Conservation (phyloP, 1,284 basidiomycete genomes). For the Veloboletus limbatus region DNA sequence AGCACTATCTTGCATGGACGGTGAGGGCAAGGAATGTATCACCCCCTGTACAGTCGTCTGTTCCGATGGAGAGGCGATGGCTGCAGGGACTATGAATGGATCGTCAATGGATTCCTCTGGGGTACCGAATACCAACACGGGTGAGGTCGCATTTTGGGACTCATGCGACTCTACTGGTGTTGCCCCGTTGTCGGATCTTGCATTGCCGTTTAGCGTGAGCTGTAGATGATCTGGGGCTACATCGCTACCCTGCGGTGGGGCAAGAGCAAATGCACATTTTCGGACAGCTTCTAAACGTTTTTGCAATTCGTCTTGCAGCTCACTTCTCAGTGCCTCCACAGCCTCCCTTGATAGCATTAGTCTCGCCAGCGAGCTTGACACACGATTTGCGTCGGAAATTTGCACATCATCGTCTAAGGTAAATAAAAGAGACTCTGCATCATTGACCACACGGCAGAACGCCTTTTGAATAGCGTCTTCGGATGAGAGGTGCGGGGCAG, state of each 20-base stretch:
- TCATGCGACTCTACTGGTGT: background rate
- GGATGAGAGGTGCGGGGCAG: background rate
- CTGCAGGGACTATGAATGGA: slow-evolving; percentile 7
- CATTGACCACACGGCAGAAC: slow-evolving; percentile 42
- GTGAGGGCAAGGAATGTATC: background rate
- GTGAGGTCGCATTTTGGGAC: slow-evolving; percentile 1
- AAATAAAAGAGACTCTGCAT: slow-evolving; percentile 49
- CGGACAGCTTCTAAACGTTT: slow-evolving; percentile 44
- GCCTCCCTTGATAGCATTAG: slow-evolving; percentile 59
- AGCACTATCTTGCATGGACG: slow-evolving; percentile 5
- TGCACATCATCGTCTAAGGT: slow-evolving; percentile 41
- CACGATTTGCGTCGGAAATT: slow-evolving; percentile 21
- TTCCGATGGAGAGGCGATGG: background rate
- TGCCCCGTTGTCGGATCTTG: background rate
- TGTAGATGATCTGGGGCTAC: background rate
- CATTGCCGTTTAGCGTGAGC: slow-evolving; percentile 1
- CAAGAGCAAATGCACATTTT: background rate
- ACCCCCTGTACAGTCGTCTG: background rate
- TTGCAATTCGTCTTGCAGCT: slow-evolving; percentile 64
- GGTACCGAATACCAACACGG: background rate
- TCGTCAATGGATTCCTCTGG: slow-evolving; percentile 9
- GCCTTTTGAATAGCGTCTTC: slow-evolving; percentile 28
- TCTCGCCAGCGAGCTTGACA: slow-evolving; percentile 44
- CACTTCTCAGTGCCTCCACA: slow-evolving; percentile 57
- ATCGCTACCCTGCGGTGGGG: background rate